These are phyloP conservation scores for Acaromyces ingoldii DNA, from an alignment of 1,284 basidiomycete genomes.

Conservation along the genomic window DNA sequence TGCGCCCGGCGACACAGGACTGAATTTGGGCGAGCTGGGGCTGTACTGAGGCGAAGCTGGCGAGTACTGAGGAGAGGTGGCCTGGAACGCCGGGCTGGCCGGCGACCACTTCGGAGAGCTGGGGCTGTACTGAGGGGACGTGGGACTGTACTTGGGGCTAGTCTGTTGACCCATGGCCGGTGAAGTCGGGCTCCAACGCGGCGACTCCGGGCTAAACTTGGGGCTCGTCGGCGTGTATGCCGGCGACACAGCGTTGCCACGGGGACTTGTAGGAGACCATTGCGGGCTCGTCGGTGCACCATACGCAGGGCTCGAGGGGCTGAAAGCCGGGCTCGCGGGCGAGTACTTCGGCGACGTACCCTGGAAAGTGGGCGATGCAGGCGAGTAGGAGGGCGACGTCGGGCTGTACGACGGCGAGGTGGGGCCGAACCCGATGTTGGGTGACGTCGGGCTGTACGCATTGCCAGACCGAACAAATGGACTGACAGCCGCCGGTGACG, in stretches of 20 bases:
- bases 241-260: neutral
- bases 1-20: neutral
- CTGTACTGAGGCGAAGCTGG: neutral
- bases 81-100: neutral
- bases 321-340: slow-evolving; percentile 6
- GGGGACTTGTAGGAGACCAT: neutral
- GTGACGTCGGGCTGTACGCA: slow-evolving; percentile 43
- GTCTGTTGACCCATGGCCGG: neutral
- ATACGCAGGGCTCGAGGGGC: slow-evolving; percentile 3
- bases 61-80: neutral
- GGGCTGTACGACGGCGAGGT: slow-evolving; percentile 54
- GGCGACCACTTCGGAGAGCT: slow-evolving; percentile 10
- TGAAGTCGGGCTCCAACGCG: slow-evolving; percentile 3
- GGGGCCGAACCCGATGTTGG: slow-evolving; percentile 64
- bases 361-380: slow-evolving; percentile 57
- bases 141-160: slow-evolving; percentile 3
- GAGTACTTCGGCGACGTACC: slow-evolving; percentile 5
- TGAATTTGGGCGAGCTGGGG: neutral
- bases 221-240: slow-evolving; percentile 7
- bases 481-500: slow-evolving; percentile 5
- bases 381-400: slow-evolving; percentile 43
- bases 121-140: slow-evolving; percentile 7
- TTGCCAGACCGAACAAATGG: slow-evolving; percentile 6
- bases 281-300: slow-evolving; percentile 4
- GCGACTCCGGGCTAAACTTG: slow-evolving; percentile 4